These are phyloP conservation scores for Tylopilus sp. DNA, from an alignment of 1,284 basidiomycete genomes.

Conservation along the genomic window DNA sequence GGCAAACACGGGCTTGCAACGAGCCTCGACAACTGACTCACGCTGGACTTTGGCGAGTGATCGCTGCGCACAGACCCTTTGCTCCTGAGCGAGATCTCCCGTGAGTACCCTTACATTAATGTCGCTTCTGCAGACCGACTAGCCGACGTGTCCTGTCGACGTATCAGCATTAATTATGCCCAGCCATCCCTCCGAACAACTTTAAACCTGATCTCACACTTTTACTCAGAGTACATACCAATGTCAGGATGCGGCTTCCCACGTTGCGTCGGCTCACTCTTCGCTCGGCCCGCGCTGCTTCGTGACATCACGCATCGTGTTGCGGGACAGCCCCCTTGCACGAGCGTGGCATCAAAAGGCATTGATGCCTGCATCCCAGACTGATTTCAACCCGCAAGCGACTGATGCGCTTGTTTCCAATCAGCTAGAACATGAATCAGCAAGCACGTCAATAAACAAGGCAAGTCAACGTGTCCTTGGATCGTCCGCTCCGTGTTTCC, in stretches of 20 bases:
- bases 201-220: constrained; percentile 18
- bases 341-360: neutral
- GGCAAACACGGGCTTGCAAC: constrained; percentile 5
- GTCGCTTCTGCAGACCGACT: constrained; percentile 4
- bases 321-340: constrained; percentile 1
- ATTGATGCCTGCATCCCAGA: neutral
- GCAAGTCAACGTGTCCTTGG: neutral
- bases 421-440: neutral
- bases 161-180: constrained; percentile 8
- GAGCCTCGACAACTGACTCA: neutral
- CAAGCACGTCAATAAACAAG: neutral
- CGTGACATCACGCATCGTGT: constrained; percentile 6
- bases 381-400: neutral
- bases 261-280: neutral
- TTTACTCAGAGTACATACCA: constrained; percentile 18
- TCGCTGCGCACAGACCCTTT: neutral
- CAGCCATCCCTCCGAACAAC: neutral
- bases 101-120: constrained; percentile 22
- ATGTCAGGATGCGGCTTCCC: constrained; percentile 9
- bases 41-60: constrained; percentile 2
- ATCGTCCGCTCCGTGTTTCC: neutral
- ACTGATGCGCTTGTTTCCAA: neutral
- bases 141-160: constrained; percentile 5
- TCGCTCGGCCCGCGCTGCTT: neutral
- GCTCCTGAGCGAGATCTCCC: constrained; percentile 13